Evolutionary conservation across 2,329 filamentous ascomycete species (phyloP), one percentile per base, ranked within the genome.

Genomic region (Claviceps purpurea): DNA sequence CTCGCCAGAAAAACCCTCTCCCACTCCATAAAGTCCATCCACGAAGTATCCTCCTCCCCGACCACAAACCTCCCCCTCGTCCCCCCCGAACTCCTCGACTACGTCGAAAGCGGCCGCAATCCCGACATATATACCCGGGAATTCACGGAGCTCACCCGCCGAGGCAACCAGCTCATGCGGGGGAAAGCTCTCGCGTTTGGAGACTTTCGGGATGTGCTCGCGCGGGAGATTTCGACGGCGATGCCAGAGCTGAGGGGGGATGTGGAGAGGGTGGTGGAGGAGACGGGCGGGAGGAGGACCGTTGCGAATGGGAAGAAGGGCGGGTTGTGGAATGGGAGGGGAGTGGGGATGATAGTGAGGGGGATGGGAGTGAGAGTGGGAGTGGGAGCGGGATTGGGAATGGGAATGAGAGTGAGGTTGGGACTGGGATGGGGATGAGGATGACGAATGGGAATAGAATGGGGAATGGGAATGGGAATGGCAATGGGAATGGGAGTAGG

Each of bases 91-190:
- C 74, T 85, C 13, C 73, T 85, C 55, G 72, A 79, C 61, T 86
- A 86, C 68, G 82, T 86, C 60, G 82, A 86, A 65, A 78, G 80
- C 62, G 82, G 82, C 45, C 80, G 82, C 49, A 86, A 86, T 70
- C 82, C 82, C 2, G 82, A 86, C 67, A 85, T 86, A 59, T 86
- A 86, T 72, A 86, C 82, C 51, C 74, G 82, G 61, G 82, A 86
- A 70, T 85, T 86, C 60, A 81, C 85, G 61, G 82, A 86, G 75
- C 72, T 82, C 50, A 81, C 82, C 24, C 70, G 81, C 51, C 72
- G 81, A 47, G 73, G 76, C 42, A 86, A 86, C 69, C 82, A 85
- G 72, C 69, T 82, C 55, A 75, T 83, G 70, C 73, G 76, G 59
- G 82, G 82, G 52, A 85, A 85, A 71, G 71, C 75, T 65, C 64